Evolutionary conservation across 2,329 filamentous ascomycete species (phyloP), one percentile per base, ranked within the genome.

Genomic region (Neophaeococcomyces mojaviensis): DNA sequence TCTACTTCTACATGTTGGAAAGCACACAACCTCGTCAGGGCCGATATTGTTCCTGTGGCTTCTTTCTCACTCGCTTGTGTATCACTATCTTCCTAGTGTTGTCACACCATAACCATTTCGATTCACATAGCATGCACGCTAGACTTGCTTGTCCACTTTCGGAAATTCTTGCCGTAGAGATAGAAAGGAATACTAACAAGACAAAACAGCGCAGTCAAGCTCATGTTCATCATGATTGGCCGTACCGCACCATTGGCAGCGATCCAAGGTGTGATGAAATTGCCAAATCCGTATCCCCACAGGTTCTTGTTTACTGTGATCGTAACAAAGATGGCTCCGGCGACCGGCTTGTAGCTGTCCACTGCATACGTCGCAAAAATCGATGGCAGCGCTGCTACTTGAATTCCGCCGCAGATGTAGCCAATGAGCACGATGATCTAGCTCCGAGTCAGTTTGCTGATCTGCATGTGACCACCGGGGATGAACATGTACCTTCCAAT

Each of bases 221-320:
- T 63, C 59, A 76, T 75, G 52, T 81, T 81, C 19, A 74, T 70
- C 77, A 81, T 79, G 55, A 80, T 78, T 0, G 76, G 76, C 3
- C 68, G 62, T n/a, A 80, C 67, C 53, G 74, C 78, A 24, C 76
- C 76, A 32, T 48, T 59, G 51, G 69, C 59, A 18, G 64, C 63
- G 10, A 68, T 66, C 76, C 76, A 80, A 0, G 65, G 62, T 1
- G 72, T 77, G 48, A 77, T 72, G 51, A 76, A 77, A 44, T 76
- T 73, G 41, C 65, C 65, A 52, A 80, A 75, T 0, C 77, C 77
- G 57, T 79, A 81, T 1, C 78, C 78, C 75, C 76, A 80, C 0
- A 81, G 44, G 48, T 81, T 81, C 65, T 81, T 82, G 56, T 79
- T 79, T 37, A 81, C 76, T 43, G 78, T 82, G 52, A 79, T 74